Conservation (phyloP, 1,139 yeast species). For the Arxiozyma bovina region DNA sequence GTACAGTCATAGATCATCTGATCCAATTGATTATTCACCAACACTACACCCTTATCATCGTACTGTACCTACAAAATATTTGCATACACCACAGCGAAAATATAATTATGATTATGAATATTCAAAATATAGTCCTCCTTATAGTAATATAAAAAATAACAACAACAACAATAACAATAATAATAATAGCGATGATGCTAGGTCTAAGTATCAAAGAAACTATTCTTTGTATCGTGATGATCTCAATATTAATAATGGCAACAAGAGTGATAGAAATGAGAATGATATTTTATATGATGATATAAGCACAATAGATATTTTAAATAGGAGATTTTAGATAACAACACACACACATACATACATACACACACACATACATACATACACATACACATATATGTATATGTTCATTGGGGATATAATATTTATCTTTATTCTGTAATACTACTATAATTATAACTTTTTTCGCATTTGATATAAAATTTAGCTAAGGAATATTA, state of each 20-base stretch:
- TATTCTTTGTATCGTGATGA: not conserved
- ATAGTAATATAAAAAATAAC: not conserved
- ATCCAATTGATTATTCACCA: not conserved
- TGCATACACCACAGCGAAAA: not conserved
- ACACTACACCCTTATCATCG: not conserved
- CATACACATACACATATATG: too few species aligned
- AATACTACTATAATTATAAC: too few species aligned
- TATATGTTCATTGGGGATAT: not conserved
- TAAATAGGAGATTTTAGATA: not conserved
- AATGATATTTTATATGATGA: not conserved
- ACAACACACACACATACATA: not conserved
- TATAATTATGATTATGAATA: not conserved
- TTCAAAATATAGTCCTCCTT: not conserved
- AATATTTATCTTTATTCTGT: not conserved
- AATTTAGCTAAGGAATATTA: too few species aligned
- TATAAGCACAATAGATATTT: conserved; percentile 1
- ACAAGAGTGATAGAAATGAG: not conserved
- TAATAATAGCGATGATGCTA: not conserved
- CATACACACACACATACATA: not conserved
- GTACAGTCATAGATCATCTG: not conserved
- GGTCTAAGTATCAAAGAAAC: not conserved
- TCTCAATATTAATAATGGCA: not conserved
- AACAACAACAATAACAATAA: too few species aligned
- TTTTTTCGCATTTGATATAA: too few species aligned
- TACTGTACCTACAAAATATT: too few species aligned